A percentile compares a stretch with the other conserved stretches of the same genome.
These are phyloP conservation scores for Aureobasidium lini DNA, from an alignment of 2,329 filamentous ascomycete genomes.

Conservation along the genomic window DNA sequence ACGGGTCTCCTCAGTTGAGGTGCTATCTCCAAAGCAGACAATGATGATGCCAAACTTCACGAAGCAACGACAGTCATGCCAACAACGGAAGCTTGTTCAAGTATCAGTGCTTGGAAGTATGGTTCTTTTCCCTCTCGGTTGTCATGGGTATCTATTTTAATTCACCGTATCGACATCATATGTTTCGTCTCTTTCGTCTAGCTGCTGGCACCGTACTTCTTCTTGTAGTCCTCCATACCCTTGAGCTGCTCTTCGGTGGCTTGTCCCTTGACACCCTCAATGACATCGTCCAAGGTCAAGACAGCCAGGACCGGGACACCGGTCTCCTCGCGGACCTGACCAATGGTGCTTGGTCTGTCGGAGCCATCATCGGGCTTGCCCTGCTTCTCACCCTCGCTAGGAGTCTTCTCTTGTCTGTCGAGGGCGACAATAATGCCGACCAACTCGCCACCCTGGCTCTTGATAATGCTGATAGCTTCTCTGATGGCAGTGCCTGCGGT, in stretches of 20 bases:
- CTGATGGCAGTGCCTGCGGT: constrained; percentile 91
- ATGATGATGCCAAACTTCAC: background rate
- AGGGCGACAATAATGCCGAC: constrained; percentile 84
- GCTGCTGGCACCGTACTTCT: constrained; percentile 26
- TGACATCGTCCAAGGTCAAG: constrained; percentile 73
- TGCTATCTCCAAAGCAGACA: background rate
- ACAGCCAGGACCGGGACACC: constrained; percentile 78
- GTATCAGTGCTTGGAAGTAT: background rate
- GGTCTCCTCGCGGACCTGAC: constrained; percentile 75
- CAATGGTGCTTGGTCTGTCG: constrained; percentile 72
- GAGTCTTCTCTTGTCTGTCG: constrained; percentile 78
- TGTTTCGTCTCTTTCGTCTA: constrained; percentile 3
- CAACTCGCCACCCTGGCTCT: constrained; percentile 73
- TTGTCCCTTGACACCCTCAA: constrained; percentile 37
- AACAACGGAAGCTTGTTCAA: background rate
- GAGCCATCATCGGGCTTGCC: constrained; percentile 53
- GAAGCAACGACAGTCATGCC: background rate
- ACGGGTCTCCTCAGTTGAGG: background rate
- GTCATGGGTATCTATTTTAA: constrained; percentile 13
- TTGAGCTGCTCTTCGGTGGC: constrained; percentile 40
- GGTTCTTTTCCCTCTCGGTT: constrained; percentile 1
- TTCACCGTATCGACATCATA: background rate
- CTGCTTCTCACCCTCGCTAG: constrained; percentile 38
- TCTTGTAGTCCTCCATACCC: constrained; percentile 66
- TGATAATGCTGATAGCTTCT: constrained; percentile 85